phyloP scores from a whole-genome alignment of 2,329 filamentous ascomycete genomes.

The Trichothecium roseum region DNA sequence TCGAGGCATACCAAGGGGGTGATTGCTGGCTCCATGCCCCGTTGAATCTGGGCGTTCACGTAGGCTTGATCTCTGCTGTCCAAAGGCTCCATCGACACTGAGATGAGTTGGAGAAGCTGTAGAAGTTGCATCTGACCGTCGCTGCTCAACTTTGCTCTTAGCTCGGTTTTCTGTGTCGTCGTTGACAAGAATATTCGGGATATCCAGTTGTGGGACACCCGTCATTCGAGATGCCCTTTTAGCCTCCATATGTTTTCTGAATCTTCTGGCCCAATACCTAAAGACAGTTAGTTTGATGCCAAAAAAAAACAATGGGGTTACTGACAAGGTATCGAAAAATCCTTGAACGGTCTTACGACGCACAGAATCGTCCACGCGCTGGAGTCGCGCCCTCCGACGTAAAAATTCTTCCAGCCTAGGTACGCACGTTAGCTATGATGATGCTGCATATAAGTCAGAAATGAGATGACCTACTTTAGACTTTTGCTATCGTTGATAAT shows the following conservation, averaged over 20 bases:
- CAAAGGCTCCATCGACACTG: conserved; percentile 4
- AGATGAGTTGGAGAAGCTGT: conserved; percentile 5
- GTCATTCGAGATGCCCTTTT: conserved; percentile 71
- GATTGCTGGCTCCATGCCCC: conserved; percentile 17
- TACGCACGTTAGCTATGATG: conserved; percentile 14
- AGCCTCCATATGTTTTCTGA: conserved; percentile 63
- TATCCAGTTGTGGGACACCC: conserved; percentile 64
- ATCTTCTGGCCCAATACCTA: conserved; percentile 73
- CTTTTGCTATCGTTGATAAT: conserved; percentile 98
- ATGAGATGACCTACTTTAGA: conserved; percentile 47
- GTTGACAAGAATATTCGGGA: conserved; percentile 86
- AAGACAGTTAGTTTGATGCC: neutral
- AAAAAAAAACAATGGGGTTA: conserved; percentile 5
- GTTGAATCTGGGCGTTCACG: too few relatives aligned
- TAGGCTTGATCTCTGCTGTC: too few relatives aligned
- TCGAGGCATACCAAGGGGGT: conserved; percentile 45
- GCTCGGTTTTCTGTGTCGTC: conserved; percentile 41
- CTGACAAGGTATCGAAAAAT: conserved; percentile 86
- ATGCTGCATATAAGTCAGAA: neutral
- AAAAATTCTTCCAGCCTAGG: conserved; percentile 83
- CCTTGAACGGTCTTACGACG: conserved; percentile 81
- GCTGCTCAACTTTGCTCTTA: neutral
- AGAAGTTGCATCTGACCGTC: neutral
- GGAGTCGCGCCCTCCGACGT: conserved; percentile 76
- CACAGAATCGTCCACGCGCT: conserved; percentile 91